phyloP scores from a whole-genome alignment of 2,329 filamentous ascomycete species.

The Ilyonectria sp. region DNA sequence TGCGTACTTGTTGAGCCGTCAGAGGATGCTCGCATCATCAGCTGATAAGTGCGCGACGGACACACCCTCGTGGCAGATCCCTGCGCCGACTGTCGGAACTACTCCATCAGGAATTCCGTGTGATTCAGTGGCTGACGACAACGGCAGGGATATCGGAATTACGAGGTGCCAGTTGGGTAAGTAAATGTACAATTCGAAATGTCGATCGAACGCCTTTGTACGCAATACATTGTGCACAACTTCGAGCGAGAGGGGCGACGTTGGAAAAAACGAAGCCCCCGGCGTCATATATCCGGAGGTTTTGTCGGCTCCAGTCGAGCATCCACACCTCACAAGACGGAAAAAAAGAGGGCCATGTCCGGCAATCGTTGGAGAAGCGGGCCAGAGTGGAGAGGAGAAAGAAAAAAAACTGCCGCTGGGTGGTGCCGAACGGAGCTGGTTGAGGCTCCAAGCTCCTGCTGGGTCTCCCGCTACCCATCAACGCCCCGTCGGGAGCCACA shows the following conservation, averaged over 20 bases:
- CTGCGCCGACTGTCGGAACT: constrained; percentile 44
- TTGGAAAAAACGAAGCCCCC: constrained; percentile 11
- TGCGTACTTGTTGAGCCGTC: constrained; percentile 30
- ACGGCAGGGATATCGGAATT: constrained; percentile 38
- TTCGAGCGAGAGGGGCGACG: constrained; percentile 9
- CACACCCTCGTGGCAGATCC: constrained; percentile 44
- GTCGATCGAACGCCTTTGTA: constrained; percentile 6
- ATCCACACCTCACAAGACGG: constrained; percentile 34
- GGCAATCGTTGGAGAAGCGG: constrained; percentile 52
- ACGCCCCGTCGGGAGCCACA: constrained; percentile 44
- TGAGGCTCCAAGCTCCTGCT: constrained; percentile 46
- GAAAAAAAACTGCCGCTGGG: constrained; percentile 48
- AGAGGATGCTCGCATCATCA: constrained; percentile 44
- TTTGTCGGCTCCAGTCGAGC: constrained; percentile 22
- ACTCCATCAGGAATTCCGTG: constrained; percentile 47
- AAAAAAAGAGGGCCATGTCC: constrained; percentile 44
- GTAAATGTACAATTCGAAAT: constrained; percentile 18
- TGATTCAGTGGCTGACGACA: constrained; percentile 37
- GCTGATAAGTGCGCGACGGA: constrained; percentile 39
- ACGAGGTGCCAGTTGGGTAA: constrained; percentile 25
- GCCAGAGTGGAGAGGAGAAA: constrained; percentile 46
- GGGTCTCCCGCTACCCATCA: constrained; percentile 46
- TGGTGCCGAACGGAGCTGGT: constrained; percentile 42
- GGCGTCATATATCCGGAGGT: constrained; percentile 28
- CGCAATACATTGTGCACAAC: constrained; percentile 11